These are phyloP conservation scores for Alternaria sp. DNA, from an alignment of 2,329 filamentous ascomycete species.

Conservation along the genomic window DNA sequence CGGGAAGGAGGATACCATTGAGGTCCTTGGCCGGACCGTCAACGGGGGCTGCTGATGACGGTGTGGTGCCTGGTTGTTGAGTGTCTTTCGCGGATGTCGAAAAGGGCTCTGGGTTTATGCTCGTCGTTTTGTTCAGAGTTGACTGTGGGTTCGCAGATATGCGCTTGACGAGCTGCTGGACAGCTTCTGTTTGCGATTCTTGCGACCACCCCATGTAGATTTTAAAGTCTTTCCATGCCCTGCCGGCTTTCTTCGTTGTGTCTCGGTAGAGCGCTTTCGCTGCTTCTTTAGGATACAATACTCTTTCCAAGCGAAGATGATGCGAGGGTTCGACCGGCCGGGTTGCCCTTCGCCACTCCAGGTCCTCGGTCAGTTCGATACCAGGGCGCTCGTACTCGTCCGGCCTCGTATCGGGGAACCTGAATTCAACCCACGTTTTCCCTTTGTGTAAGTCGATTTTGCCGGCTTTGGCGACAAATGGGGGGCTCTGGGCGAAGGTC, in stretches of 20 bases:
- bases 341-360: constrained; percentile 45
- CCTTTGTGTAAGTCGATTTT: constrained; percentile 52
- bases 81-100: constrained; percentile 25
- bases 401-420: constrained; percentile 59
- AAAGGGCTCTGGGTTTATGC: constrained; percentile 15
- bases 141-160: constrained; percentile 15
- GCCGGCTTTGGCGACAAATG: constrained; percentile 46
- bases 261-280: constrained; percentile 37
- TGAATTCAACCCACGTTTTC: constrained; percentile 59
- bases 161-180: constrained; percentile 25
- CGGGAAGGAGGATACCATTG: constrained; percentile 33
- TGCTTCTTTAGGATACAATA: constrained; percentile 33
- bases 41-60: constrained; percentile 17
- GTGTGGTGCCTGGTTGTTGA: constrained; percentile 21
- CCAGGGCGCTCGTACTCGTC: constrained; percentile 60
- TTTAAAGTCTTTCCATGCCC: constrained; percentile 35
- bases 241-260: constrained; percentile 28
- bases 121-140: constrained; percentile 7
- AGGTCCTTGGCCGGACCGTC: constrained; percentile 29
- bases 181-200: constrained; percentile 21
- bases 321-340: constrained; percentile 43
- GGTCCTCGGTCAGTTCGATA: constrained; percentile 51
- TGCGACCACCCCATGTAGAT: constrained; percentile 38
- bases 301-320: constrained; percentile 48
- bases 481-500: constrained; percentile 39